Base-by-base conservation (phyloP, 345 rosid genomes). In the Theobroma cacao region DNA sequence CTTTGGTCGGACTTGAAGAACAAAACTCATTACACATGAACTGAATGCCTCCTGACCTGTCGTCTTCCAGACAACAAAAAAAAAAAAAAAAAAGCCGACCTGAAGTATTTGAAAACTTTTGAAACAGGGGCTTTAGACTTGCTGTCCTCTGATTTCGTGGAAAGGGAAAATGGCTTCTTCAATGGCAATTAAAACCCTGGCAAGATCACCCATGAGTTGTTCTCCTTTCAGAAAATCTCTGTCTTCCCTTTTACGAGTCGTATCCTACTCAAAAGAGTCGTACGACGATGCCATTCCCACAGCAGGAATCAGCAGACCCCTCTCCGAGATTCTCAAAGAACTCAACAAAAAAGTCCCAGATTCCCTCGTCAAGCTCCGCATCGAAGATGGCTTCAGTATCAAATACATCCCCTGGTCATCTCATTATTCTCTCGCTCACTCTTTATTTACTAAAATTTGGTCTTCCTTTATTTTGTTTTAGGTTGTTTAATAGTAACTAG, bases 321-420 rank as follows among this genome's bases (percentile, higher is more conserved):
- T 93, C 60, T 63, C 92, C 4, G 91, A 89, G 80, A 84, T 91
- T 80, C 96, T 93, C 68, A 90, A 86, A 65, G 92, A 91, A 73
- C 93, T 93, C 72, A 90, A 91, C 89, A 91, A 90, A 85, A 90
- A 86, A 75, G 92, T 93, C 80, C 94, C 94, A 7, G 92, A 88
- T 79, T 82, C 90, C 40, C 88, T 92, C 62, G 41, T 91, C 73
- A 78, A 79, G 75, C 84, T 81, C 36, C 91, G 94, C 26, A 60
- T 77, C 13, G 91, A 91, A 76, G 93, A 91, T 83, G 94, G 90
- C 59, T 86, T 82, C 80, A 47, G 88, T 72, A 72, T 82, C 80
- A 93, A 86, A 87, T 93, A 93, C 84, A 83, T 93, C n/a, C 94
- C 97, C 1, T 93, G 98, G 98, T 90, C 77, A 15, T 31, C 38